These are phyloP conservation scores for Candida pseudoviswanathii DNA, from an alignment of 1,139 yeast species.

Conservation along the genomic window DNA sequence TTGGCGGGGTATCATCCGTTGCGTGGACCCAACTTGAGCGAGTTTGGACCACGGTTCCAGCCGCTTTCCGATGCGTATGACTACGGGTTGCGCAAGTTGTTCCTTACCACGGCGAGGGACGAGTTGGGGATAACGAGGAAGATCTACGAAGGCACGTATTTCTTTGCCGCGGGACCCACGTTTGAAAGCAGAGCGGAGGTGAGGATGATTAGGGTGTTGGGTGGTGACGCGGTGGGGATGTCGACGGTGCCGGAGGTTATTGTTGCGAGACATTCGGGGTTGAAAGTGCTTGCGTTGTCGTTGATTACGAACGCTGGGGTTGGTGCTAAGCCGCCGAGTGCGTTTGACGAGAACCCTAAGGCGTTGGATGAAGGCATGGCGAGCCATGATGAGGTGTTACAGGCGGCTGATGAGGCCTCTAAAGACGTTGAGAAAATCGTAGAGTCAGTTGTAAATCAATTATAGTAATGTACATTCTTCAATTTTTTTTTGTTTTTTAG, in stretches of 20 bases:
- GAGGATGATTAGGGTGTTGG: constrained; percentile 67
- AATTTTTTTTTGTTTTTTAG: neutral
- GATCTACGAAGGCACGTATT: constrained; percentile 85
- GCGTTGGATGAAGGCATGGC: constrained; percentile 79
- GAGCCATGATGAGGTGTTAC: constrained; percentile 84
- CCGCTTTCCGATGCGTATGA: constrained; percentile 92
- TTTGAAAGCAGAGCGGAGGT: constrained; percentile 93
- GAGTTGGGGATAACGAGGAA: constrained; percentile 55
- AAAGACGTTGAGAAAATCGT: constrained; percentile 73
- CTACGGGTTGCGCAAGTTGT: constrained; percentile 60
- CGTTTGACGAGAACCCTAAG: constrained; percentile 53
- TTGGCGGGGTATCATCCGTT: constrained; percentile 86
- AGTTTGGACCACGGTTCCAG: constrained; percentile 82
- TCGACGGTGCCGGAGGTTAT: constrained; percentile 96
- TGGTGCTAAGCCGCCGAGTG: constrained; percentile 74
- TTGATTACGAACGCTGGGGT: constrained; percentile 86
- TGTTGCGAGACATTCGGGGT: constrained; percentile 85
- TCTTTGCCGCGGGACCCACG: constrained; percentile 90
- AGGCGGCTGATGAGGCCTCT: constrained; percentile 79
- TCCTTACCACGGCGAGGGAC: constrained; percentile 54
- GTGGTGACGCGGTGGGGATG: constrained; percentile 98
- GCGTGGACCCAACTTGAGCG: constrained; percentile 81
- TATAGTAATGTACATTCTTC: constrained; percentile 20
- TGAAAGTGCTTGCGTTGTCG: constrained; percentile 81
- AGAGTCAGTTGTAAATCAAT: constrained; percentile 59